Percentiles rank a stretch among this genome's conserved stretches.
Conservation (phyloP, 2,329 filamentous ascomycete genomes). For the Aspergillus pseudonomiae region DNA sequence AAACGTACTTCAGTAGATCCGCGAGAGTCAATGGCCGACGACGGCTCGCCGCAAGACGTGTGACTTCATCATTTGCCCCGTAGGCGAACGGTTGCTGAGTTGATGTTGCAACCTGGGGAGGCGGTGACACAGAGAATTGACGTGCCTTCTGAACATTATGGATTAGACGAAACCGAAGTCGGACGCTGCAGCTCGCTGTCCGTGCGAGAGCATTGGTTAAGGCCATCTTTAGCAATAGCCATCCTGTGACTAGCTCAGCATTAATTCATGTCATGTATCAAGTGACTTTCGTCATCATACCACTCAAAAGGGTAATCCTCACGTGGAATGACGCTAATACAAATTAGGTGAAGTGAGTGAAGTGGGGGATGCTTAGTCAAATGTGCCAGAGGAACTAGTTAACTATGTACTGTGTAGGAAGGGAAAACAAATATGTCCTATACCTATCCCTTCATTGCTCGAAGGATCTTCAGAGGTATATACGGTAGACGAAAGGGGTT, state of each 20-base stretch:
- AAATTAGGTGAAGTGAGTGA: background rate
- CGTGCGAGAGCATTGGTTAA: conserved; percentile 17
- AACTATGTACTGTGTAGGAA: background rate
- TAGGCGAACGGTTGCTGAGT: conserved; percentile 52
- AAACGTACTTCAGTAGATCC: conserved; percentile 78
- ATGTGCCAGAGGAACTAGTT: background rate
- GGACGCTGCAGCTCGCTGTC: conserved; percentile 15
- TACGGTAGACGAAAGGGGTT: background rate
- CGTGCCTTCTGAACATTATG: conserved; percentile 13
- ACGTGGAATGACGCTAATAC: conserved; percentile 6
- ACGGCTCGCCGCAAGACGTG: conserved; percentile 73
- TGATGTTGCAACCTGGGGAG: conserved; percentile 35
- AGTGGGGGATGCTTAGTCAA: background rate
- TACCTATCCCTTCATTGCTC: background rate
- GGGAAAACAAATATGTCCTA: background rate
- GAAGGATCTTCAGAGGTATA: background rate
- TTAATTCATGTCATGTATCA: background rate
- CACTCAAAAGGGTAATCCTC: conserved; percentile 6
- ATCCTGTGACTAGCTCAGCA: conserved; percentile 17
- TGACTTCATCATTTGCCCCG: conserved; percentile 74
- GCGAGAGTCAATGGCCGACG: conserved; percentile 81
- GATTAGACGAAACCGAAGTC: background rate
- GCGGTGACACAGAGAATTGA: conserved; percentile 24
- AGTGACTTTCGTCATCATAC: background rate
- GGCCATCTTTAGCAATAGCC: conserved; percentile 27